These are phyloP conservation scores for Pinus tabuliformis DNA, from an alignment of 75 land plant species.

Conservation along the genomic window DNA sequence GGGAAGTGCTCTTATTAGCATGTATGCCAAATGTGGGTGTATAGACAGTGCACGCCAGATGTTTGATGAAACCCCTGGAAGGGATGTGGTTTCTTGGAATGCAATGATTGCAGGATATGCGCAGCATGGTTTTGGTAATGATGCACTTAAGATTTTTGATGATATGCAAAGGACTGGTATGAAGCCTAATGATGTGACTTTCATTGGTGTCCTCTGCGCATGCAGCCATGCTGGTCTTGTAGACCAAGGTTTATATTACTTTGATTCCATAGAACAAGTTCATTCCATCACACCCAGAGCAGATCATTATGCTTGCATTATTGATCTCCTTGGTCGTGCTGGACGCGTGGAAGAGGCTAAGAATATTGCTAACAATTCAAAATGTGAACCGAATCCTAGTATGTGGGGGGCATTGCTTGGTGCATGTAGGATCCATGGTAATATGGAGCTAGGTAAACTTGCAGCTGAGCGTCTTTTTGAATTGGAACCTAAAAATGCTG, in stretches of 20 bases:
- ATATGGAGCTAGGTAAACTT: slow-evolving; percentile 16
- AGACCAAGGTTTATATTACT: neutral
- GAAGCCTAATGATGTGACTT: slow-evolving; percentile 26
- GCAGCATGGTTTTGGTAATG: slow-evolving; percentile 5
- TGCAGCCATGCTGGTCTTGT: slow-evolving; percentile 8
- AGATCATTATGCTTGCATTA: slow-evolving; percentile 4
- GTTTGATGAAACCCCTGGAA: slow-evolving; percentile 14
- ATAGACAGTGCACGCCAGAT: slow-evolving; percentile 13
- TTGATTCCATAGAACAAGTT: slow-evolving; percentile 6
- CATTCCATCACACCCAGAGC: slow-evolving; percentile 3
- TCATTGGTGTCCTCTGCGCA: neutral
- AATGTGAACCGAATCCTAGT: neutral
- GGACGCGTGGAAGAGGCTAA: slow-evolving; percentile 7
- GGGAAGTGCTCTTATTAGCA: slow-evolving; percentile 30
- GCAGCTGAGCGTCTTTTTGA: slow-evolving; percentile 8
- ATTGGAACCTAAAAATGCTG: slow-evolving; percentile 23
- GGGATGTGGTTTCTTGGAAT: slow-evolving; percentile 33
- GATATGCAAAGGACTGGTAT: slow-evolving; percentile 15
- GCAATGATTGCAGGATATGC: slow-evolving; percentile 26
- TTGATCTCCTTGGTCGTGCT: slow-evolving; percentile 15
- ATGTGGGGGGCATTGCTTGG: slow-evolving; percentile 26
- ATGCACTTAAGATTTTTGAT: slow-evolving; percentile 26
- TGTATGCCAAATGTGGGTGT: slow-evolving; percentile 29
- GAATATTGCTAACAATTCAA: neutral
- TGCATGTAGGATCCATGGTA: slow-evolving; percentile 18